Percentiles rank a stretch among this genome's conserved stretches.
These are phyloP conservation scores for Apophysomyces elegans DNA, from an alignment of 371 early-diverging fungal species.

Conservation along the genomic window DNA sequence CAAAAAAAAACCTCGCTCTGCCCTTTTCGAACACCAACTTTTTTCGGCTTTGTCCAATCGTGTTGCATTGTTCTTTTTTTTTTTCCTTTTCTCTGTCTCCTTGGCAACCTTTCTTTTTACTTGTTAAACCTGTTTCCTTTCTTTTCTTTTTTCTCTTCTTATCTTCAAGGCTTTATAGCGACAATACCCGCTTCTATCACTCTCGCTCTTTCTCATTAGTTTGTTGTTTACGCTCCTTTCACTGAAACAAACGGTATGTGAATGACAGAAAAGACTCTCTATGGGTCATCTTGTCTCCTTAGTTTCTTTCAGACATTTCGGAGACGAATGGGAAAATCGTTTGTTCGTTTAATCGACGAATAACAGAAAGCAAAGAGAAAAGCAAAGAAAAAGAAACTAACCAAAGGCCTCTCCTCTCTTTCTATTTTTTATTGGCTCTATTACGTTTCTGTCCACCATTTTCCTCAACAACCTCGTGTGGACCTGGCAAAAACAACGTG, in stretches of 20 bases:
- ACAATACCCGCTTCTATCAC: not conserved
- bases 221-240: conserved; percentile 2
- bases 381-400: not conserved
- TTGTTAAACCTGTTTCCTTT: conserved; percentile 9
- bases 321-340: not conserved
- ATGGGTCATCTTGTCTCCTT: not conserved
- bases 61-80: not conserved
- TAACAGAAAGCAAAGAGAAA: not conserved
- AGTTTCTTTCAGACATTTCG: not conserved
- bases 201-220: not conserved
- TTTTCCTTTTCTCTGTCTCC: conserved; percentile 14
- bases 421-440: not conserved
- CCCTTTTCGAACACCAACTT: conserved; percentile 4
- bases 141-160: conserved; percentile 17
- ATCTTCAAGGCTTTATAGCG: conserved; percentile 3
- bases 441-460: conserved; percentile 6
- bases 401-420: conserved; percentile 1
- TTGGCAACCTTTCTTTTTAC: not conserved
- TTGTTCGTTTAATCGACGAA: not conserved
- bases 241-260: conserved; percentile 7
- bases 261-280: not conserved
- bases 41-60: conserved; percentile 2
- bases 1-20: not conserved
- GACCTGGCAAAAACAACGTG: conserved; percentile 12
- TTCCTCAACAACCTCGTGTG: conserved; percentile 6